Evolutionary conservation across 2,329 filamentous ascomycete genomes (phyloP).

Genomic region (Byssoonygena ceratinophila): DNA sequence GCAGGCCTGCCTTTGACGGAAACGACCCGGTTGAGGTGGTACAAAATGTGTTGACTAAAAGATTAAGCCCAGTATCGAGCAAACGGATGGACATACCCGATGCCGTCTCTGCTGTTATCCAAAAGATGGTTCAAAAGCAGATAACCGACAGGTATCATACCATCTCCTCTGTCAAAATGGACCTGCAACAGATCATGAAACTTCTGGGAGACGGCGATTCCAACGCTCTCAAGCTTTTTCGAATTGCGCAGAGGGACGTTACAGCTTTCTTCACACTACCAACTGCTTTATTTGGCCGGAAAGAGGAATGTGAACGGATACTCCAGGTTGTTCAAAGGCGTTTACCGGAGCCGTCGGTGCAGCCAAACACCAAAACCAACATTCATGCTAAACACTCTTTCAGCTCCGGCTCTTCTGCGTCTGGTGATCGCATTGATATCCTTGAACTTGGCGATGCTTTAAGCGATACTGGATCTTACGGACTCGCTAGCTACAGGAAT

Average conservation of each 20-base stretch:
- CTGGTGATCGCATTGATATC: constrained; percentile 41
- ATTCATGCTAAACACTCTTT: constrained; percentile 38
- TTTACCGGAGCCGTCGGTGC: constrained; percentile 39
- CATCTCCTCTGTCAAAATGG: constrained; percentile 71
- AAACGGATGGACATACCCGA: constrained; percentile 76
- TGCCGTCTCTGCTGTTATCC: constrained; percentile 68
- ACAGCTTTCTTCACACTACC: constrained; percentile 89
- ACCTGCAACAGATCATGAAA: constrained; percentile 63
- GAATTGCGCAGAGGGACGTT: constrained; percentile 71
- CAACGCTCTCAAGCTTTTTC: constrained; percentile 59
- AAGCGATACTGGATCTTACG: constrained; percentile 43
- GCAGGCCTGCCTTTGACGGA: constrained; percentile 69
- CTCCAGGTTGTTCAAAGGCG: constrained; percentile 63
- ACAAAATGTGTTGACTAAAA: constrained; percentile 71
- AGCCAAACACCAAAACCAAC: constrained; percentile 24
- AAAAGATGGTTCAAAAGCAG: constrained; percentile 84
- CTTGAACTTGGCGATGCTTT: constrained; percentile 44
- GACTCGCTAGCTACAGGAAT: constrained; percentile 28
- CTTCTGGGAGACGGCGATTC: constrained; percentile 66
- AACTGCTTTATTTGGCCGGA: constrained; percentile 66
- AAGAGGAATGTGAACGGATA: constrained; percentile 59
- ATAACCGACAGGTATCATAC: constrained; percentile 84
- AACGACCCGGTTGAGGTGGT: constrained; percentile 78
- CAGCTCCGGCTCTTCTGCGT: constrained; percentile 45
- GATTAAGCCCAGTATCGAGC: constrained; percentile 64